These are phyloP conservation scores for Plantago elongata DNA, from an alignment of 257 asterid genomes.

Conservation along the genomic window DNA sequence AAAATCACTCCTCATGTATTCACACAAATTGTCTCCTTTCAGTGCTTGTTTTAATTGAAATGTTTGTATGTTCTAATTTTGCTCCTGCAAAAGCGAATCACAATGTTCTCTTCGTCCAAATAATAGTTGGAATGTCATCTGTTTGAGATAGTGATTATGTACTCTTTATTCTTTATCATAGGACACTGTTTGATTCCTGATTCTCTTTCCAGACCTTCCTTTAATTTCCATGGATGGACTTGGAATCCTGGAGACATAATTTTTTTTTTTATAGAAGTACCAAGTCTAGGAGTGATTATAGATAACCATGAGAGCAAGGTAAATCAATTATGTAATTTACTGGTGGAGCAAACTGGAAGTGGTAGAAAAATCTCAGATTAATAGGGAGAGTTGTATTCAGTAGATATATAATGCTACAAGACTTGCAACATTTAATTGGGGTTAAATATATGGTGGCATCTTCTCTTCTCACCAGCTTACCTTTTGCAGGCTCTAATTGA, in stretches of 20 bases:
- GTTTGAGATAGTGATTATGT: slow-evolving; percentile 4
- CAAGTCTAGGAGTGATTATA: slow-evolving; percentile 9
- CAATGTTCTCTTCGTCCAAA: slow-evolving; percentile 2
- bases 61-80: slow-evolving; percentile 1
- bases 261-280: background rate
- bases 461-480: slow-evolving; percentile 18
- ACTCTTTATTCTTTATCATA: slow-evolving; percentile 5
- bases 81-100: background rate
- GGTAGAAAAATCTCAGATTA: slow-evolving; percentile 2
- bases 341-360: slow-evolving; percentile 3
- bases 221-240: background rate
- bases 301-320: background rate
- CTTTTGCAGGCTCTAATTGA: slow-evolving; percentile 66
- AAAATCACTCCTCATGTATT: no score
- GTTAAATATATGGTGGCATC: slow-evolving; percentile 10
- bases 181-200: slow-evolving; percentile 9
- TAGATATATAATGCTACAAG: no score
- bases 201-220: slow-evolving; percentile 11
- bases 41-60: slow-evolving; percentile 10
- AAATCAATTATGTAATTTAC: slow-evolving; percentile 1
- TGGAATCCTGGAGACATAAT: slow-evolving; percentile 1
- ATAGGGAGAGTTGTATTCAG: background rate
- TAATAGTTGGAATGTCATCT: background rate
- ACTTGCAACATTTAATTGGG: slow-evolving; percentile 1
- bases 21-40: slow-evolving; percentile 4